phyloP scores from a whole-genome alignment of 768 basidiomycete species.

The Kwoniella europaea region DNA sequence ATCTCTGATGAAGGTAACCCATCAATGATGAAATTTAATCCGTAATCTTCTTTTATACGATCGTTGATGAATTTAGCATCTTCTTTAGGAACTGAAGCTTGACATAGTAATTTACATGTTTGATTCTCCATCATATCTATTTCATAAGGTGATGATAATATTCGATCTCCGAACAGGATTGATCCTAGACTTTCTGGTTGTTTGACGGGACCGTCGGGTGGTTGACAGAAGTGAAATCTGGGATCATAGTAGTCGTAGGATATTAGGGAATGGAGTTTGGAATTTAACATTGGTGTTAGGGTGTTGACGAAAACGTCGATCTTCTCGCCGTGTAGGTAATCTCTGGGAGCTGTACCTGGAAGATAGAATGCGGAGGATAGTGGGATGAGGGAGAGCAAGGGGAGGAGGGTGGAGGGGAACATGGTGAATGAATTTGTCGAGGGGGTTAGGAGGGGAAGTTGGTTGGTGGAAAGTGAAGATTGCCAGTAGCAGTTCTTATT shows the following conservation, averaged over 20 bases:
- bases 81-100: slow-evolving; percentile 66
- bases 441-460: neutral
- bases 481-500: neutral
- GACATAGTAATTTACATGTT: slow-evolving; percentile 79
- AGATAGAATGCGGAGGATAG: slow-evolving; percentile 76
- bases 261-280: slow-evolving; percentile 52
- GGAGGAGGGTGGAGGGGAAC: neutral
- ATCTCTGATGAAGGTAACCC: slow-evolving; percentile 92
- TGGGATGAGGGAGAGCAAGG: slow-evolving; percentile 7
- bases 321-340: slow-evolving; percentile 73
- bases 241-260: slow-evolving; percentile 91
- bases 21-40: slow-evolving; percentile 92
- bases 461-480: neutral
- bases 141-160: slow-evolving; percentile 89
- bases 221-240: slow-evolving; percentile 82
- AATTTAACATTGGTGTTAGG: slow-evolving; percentile 76
- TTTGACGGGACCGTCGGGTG: slow-evolving; percentile 66
- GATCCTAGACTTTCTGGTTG: slow-evolving; percentile 83
- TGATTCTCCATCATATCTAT: slow-evolving; percentile 77
- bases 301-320: slow-evolving; percentile 73
- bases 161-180: slow-evolving; percentile 94
- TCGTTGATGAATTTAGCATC: slow-evolving; percentile 89
- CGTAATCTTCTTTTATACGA: slow-evolving; percentile 88
- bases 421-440: neutral
- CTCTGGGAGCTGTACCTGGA: slow-evolving; percentile 80